Conservation (phyloP, 495 filamentous ascomycete genomes). For the Trypethelium eluteriae region DNA sequence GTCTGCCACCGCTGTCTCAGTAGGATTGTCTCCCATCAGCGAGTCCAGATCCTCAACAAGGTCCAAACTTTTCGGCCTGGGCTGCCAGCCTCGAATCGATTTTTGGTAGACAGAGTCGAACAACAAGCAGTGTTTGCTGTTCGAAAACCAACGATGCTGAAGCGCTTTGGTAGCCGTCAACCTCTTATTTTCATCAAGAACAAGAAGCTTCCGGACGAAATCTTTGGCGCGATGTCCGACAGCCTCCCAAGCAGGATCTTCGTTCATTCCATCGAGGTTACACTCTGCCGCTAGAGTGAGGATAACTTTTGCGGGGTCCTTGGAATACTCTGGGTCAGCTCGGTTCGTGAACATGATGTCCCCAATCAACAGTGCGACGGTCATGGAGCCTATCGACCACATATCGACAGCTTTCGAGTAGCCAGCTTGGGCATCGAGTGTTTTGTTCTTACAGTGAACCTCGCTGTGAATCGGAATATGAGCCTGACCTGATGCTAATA, state of each 20-base stretch:
- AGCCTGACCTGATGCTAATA: too few species aligned
- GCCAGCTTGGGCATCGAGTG: conserved; percentile 28
- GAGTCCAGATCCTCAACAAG: conserved; percentile 27
- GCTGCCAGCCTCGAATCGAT: conserved; percentile 46
- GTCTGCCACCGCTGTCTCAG: too few species aligned
- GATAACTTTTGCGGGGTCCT: conserved; percentile 22
- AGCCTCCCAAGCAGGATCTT: conserved; percentile 31
- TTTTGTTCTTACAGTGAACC: conserved; percentile 27
- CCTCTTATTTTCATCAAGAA: conserved; percentile 43
- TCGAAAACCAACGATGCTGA: conserved; percentile 53
- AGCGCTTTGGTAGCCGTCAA: conserved; percentile 50
- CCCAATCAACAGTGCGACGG: conserved; percentile 46
- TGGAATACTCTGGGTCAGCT: conserved; percentile 15
- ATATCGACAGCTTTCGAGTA: conserved; percentile 58
- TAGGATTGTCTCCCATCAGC: neutral
- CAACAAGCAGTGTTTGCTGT: conserved; percentile 32
- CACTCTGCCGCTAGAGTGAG: conserved; percentile 23
- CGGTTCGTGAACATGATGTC: conserved; percentile 36
- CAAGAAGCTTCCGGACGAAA: conserved; percentile 50
- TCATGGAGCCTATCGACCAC: conserved; percentile 54
- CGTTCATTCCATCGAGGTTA: conserved; percentile 37
- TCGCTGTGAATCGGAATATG: conserved; percentile 23
- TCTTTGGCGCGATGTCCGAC: conserved; percentile 42
- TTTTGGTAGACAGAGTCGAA: conserved; percentile 44
- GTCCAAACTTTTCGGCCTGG: conserved; percentile 23